Percentiles rank a stretch among this genome's conserved stretches.
phyloP scores from a whole-genome alignment of 257 asterid species.

The Solanum bulbocastanum region DNA sequence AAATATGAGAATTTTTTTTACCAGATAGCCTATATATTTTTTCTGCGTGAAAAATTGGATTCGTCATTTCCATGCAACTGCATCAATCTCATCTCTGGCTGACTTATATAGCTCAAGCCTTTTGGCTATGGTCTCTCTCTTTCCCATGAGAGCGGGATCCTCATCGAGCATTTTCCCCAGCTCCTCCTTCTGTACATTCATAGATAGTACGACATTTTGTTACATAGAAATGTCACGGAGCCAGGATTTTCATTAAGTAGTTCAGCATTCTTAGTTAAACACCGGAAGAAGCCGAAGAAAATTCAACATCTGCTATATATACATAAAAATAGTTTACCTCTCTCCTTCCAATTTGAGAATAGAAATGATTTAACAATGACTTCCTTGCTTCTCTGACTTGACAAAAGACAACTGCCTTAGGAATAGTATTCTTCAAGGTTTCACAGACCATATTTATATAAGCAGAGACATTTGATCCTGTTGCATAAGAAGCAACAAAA shows the following conservation, averaged over 20 bases:
- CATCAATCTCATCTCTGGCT: slow-evolving; percentile 91
- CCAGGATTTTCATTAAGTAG: neutral
- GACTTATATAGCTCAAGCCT: slow-evolving; percentile 88
- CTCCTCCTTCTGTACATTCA: slow-evolving; percentile 68
- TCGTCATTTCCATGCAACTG: slow-evolving; percentile 90
- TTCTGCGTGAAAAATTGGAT: neutral
- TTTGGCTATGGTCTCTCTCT: slow-evolving; percentile 71
- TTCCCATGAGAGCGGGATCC: slow-evolving; percentile 89
- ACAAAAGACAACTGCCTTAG: slow-evolving; percentile 96
- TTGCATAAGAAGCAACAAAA: neutral
- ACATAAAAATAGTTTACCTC: slow-evolving; percentile 42
- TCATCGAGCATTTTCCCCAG: slow-evolving; percentile 91
- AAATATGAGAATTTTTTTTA: neutral
- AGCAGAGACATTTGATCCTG: slow-evolving; percentile 81
- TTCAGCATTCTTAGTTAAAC: neutral
- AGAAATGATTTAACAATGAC: slow-evolving; percentile 61
- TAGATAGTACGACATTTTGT: neutral
- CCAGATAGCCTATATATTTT: neutral
- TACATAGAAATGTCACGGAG: neutral
- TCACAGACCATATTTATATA: slow-evolving; percentile 84
- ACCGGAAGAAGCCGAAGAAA: neutral
- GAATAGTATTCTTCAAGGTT: slow-evolving; percentile 65
- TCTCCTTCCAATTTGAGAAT: slow-evolving; percentile 79
- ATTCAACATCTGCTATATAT: neutral
- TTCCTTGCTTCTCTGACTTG: slow-evolving; percentile 92